Evolutionary conservation across 306 rosid species (phyloP).

Genomic region (Argentina anserina): DNA sequence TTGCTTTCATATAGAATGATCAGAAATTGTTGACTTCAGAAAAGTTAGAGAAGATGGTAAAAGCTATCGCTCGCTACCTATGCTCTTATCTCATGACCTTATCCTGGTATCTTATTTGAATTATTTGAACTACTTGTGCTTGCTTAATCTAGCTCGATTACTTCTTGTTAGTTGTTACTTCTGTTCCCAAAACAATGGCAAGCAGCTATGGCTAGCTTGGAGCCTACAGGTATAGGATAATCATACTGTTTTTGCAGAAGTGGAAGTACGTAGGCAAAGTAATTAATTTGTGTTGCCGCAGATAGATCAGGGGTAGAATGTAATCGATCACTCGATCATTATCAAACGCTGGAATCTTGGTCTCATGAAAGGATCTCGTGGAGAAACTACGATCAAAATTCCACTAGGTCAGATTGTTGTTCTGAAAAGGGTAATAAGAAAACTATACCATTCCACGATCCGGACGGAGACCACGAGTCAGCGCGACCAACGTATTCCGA

Average conservation of each 20-base stretch:
- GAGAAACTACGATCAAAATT: not conserved
- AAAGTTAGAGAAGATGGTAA: not conserved
- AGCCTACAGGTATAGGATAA: not conserved
- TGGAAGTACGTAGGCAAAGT: not conserved
- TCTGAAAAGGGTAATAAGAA: not conserved
- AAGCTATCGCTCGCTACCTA: conserved; percentile 1
- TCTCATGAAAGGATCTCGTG: not conserved
- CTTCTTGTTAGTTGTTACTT: not conserved
- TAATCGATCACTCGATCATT: not conserved
- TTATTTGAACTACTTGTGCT: conserved; percentile 2
- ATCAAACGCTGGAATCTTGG: not conserved
- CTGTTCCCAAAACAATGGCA: not conserved
- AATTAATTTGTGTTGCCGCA: not conserved
- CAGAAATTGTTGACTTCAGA: conserved; percentile 19
- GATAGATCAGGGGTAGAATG: not conserved
- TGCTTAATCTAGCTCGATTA: not conserved
- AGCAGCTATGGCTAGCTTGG: not conserved
- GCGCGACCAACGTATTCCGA: not conserved
- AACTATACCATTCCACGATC: not conserved
- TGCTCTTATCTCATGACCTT: not conserved
- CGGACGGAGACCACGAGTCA: not conserved
- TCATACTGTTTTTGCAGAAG: not conserved
- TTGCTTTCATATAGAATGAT: conserved; percentile 6
- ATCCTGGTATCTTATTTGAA: not conserved
- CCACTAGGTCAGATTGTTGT: not conserved